Base-by-base conservation (phyloP, 129 eudicot genomes). In the Flaveria ramosissima region DNA sequence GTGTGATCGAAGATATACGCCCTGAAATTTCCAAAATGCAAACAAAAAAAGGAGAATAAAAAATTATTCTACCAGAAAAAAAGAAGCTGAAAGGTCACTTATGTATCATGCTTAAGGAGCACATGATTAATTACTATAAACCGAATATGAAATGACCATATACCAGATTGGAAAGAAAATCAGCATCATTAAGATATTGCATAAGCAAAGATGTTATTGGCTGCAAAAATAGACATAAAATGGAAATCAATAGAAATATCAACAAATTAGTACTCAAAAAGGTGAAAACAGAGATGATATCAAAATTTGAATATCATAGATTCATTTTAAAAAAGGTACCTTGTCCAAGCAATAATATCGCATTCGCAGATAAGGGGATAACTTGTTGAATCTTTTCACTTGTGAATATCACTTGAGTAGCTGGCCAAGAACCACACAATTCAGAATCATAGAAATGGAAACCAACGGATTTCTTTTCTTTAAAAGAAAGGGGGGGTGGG, bases 291-390 rank as follows among this genome's bases (percentile, higher is more conserved):
- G 70, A 51, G 30, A 68, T 39, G 26, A 63, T 14, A 19, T 19
- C 21, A 30, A n/a, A 23, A 32, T 32, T 36, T n/a, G 19, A 67
- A 45, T 16, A 42, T 68, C n/a, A 70, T 13, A n/a, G 63, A 32
- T 24, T 24, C 50, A 48, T n/a, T 17, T 19, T 62, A 66, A 26
- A 61, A 61, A 86, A 73, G 73, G 77, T 90, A 93, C 98, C 98
- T 90, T 90, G 91, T 74, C 97, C 97, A 80, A 93, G 98, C 72
- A 93, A 59, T 85, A 93, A 76, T 16, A 88, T 73, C 59, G 92
- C 85, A 78, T 90, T 80, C 1, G 88, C 78, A 17, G 91, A 79
- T 73, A 85, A 76, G 62, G 97, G 88, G 55, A 82, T 72, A 41
- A 93, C 72, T 46, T 90, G 88, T 71, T 86, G 95, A 65, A 93